Conservation (phyloP, 306 rosid species). For the Trifolium dubium region DNA sequence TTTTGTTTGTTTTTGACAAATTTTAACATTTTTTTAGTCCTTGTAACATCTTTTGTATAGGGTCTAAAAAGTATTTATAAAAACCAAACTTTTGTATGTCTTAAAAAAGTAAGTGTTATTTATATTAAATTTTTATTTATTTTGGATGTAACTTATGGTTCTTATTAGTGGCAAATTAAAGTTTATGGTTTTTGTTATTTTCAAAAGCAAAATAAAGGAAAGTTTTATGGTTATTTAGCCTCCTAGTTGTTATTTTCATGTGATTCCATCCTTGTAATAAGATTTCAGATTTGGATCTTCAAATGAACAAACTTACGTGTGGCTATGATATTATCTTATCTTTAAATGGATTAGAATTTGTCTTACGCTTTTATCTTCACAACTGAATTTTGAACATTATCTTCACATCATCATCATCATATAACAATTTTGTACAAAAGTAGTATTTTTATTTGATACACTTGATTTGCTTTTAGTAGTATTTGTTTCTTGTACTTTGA, state of each 20-base stretch:
- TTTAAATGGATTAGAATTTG: conserved; percentile 44
- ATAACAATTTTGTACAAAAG: not conserved
- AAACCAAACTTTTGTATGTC: not conserved
- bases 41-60: no score
- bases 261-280: conserved; percentile 43
- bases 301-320: conserved; percentile 37
- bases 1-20: no score
- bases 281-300: conserved; percentile 50
- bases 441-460: not conserved
- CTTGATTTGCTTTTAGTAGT: not conserved
- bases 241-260: conserved; percentile 45
- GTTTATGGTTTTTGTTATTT: not conserved
- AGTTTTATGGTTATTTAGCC: conserved; percentile 38
- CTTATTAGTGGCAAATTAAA: conserved; percentile 10
- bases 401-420: not conserved
- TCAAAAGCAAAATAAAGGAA: not conserved
- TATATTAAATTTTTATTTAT: not conserved
- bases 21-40: no score
- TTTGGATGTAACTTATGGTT: conserved; percentile 29
- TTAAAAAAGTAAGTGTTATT: not conserved
- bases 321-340: conserved; percentile 47
- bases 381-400: conserved; percentile 35
- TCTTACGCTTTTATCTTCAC: conserved; percentile 36
- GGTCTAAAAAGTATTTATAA: no score
- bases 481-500: not conserved